Percentiles rank a stretch among this genome's conserved stretches.
phyloP scores from a whole-genome alignment of 208 protist species.

The Acanthamoeba lugdunensis region DNA sequence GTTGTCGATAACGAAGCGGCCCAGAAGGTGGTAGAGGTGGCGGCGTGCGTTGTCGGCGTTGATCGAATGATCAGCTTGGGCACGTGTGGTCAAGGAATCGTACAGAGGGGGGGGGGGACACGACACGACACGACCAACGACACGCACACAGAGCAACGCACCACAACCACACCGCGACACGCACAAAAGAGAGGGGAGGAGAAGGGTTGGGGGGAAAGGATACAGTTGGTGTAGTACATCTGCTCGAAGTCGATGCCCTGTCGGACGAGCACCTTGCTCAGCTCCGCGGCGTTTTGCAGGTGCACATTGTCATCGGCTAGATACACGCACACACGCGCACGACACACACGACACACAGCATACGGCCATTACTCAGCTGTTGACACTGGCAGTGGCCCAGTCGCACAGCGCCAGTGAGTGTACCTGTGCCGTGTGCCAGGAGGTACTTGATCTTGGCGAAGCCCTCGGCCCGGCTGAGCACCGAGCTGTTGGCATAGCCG shows the following conservation, averaged over 20 bases:
- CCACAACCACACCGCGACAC: too few species aligned
- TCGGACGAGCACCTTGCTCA: constrained; percentile 24
- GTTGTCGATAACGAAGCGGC: neutral
- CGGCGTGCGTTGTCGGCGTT: constrained; percentile 30
- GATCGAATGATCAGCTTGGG: constrained; percentile 4
- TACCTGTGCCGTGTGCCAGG: constrained; percentile 43
- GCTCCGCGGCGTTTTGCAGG: constrained; percentile 55
- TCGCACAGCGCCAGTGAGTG: too few species aligned
- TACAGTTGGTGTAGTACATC: constrained; percentile 67
- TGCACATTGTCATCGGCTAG: constrained; percentile 55
- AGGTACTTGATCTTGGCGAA: constrained; percentile 7
- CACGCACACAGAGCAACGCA: neutral
- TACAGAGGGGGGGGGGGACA: neutral
- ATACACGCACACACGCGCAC: neutral
- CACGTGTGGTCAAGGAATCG: neutral
- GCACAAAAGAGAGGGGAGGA: neutral
- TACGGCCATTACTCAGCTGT: too few species aligned
- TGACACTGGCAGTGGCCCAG: too few species aligned
- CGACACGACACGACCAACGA: neutral
- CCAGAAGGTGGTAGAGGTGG: constrained; percentile 1
- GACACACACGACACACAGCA: too few species aligned
- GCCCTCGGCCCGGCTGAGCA: neutral
- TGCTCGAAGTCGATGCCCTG: constrained; percentile 30
- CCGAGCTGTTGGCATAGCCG: constrained; percentile 29
- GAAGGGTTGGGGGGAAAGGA: neutral